Evolutionary conservation across 2,329 filamentous ascomycete species (phyloP).

Genomic region (Alternaria rosae): DNA sequence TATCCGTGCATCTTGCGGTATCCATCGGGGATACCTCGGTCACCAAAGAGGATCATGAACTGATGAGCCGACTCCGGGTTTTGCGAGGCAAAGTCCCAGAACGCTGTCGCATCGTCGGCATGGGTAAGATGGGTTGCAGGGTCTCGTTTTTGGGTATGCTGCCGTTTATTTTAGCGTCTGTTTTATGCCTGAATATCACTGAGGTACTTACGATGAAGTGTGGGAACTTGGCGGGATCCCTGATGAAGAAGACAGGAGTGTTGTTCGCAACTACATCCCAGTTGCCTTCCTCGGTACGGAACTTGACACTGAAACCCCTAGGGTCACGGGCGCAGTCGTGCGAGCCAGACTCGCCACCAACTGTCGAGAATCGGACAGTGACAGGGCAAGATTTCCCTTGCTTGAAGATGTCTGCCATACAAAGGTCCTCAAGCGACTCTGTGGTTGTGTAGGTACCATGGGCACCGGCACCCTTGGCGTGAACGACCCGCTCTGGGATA

Average conservation of each 20-base stretch:
- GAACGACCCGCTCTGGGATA: conserved; percentile 60
- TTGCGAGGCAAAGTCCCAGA: conserved; percentile 68
- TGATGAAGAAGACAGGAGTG: conserved; percentile 77
- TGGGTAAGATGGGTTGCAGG: conserved; percentile 74
- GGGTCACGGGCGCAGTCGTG: conserved; percentile 76
- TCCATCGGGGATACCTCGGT: conserved; percentile 63
- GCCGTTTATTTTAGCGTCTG: neutral
- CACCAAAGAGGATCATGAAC: conserved; percentile 63
- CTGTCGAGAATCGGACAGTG: conserved; percentile 75
- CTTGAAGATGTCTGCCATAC: conserved; percentile 57
- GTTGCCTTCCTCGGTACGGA: conserved; percentile 77
- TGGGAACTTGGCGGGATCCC: conserved; percentile 72
- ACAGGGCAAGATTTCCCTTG: conserved; percentile 74
- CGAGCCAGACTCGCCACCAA: conserved; percentile 75
- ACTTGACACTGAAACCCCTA: conserved; percentile 75
- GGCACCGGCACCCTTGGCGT: conserved; percentile 59
- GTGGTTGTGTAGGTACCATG: conserved; percentile 59
- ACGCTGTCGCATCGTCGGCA: conserved; percentile 69
- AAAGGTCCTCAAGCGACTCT: conserved; percentile 56
- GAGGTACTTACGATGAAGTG: conserved; percentile 62
- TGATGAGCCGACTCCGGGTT: conserved; percentile 64
- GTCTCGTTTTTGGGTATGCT: conserved; percentile 76
- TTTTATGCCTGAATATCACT: too few relatives aligned
- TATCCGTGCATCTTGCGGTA: conserved; percentile 66
- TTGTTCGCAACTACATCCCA: conserved; percentile 78